Percentiles rank a stretch among this genome's conserved stretches.
These are phyloP conservation scores for Moniliella sp. DNA, from an alignment of 1,284 basidiomycete genomes.

Conservation along the genomic window DNA sequence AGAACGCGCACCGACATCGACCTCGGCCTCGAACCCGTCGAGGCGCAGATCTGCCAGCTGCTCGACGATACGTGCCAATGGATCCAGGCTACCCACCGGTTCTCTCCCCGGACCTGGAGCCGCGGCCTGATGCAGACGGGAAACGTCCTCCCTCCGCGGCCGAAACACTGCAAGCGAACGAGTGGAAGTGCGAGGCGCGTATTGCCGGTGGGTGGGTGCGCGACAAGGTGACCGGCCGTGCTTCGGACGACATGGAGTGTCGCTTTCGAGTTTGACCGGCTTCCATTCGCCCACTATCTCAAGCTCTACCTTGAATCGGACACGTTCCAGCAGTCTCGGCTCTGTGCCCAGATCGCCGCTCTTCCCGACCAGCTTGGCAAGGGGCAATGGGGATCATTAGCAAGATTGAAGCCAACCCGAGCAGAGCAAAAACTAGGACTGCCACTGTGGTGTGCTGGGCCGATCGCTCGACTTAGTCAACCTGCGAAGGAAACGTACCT, in stretches of 20 bases:
- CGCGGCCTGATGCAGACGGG: no score
- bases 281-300: constrained; percentile 66
- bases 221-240: constrained; percentile 72
- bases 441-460: constrained; percentile 64
- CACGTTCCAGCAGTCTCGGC: constrained; percentile 39
- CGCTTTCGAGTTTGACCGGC: constrained; percentile 65
- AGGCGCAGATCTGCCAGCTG: no score
- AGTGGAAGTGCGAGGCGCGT: no score
- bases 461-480: constrained; percentile 86
- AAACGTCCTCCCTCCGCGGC: no score
- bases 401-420: constrained; percentile 85
- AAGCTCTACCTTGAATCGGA: constrained; percentile 42
- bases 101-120: no score
- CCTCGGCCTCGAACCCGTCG: no score
- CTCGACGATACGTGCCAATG: no score
- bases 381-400: constrained; percentile 35
- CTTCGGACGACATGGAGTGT: constrained; percentile 87
- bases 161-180: no score
- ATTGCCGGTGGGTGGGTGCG: constrained; percentile 85
- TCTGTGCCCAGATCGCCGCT: constrained; percentile 1
- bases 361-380: background rate
- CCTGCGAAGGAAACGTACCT: constrained; percentile 74
- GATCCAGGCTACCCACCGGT: no score
- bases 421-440: constrained; percentile 91
- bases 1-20: no score